Percentiles rank a stretch among this genome's conserved stretches.
phyloP scores from a whole-genome alignment of 441 rosid species.

The Pelargonium citronellum region DNA sequence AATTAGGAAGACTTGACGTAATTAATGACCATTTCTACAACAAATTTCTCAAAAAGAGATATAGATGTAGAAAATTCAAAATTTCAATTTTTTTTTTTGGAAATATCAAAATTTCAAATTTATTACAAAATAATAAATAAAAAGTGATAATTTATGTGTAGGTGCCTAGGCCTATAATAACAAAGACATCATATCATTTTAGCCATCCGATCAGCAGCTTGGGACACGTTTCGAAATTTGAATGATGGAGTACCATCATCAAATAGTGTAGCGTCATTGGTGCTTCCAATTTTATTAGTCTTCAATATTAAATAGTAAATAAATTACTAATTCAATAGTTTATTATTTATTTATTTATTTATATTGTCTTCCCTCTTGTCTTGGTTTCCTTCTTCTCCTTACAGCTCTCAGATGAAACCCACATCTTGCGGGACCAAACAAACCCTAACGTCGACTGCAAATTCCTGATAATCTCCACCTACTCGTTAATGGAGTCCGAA shows the following conservation, averaged over 20 bases:
- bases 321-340: not conserved
- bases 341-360: not conserved
- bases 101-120: too few relatives aligned
- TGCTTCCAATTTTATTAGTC: not conserved
- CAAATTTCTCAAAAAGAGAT: too few relatives aligned
- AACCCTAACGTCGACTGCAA: slow-evolving; percentile 14
- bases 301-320: too few relatives aligned
- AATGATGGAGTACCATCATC: too few relatives aligned
- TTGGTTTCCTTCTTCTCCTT: not conserved
- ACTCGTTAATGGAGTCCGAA: not conserved
- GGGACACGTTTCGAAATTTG: not conserved
- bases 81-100: too few relatives aligned
- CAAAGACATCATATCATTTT: not conserved
- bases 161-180: too few relatives aligned
- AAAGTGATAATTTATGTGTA: too few relatives aligned
- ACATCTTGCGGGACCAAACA: slow-evolving; percentile 14
- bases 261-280: too few relatives aligned
- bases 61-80: too few relatives aligned
- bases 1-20: too few relatives aligned
- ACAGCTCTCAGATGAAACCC: not conserved
- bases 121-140: too few relatives aligned
- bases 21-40: too few relatives aligned
- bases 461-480: not conserved
- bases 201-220: not conserved
- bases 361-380: not conserved